Percentiles rank a stretch among this genome's conserved stretches.
Evolutionary conservation across 305 asterid genomes (phyloP).

Genomic region (Petunia hybrid): DNA sequence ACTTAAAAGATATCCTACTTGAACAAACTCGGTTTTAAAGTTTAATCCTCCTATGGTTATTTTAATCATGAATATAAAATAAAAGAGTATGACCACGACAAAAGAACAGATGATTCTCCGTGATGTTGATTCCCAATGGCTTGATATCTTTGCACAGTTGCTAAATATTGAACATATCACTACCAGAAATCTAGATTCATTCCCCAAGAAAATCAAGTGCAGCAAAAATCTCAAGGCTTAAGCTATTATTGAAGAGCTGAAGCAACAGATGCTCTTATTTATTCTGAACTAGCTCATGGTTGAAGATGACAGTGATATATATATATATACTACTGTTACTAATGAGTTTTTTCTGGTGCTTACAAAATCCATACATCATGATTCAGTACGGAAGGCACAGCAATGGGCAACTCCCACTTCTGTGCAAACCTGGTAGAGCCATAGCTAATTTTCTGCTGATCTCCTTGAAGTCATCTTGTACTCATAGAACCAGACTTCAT

Average conservation of each 20-base stretch:
- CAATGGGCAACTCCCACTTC: not conserved
- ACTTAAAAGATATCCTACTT: not conserved
- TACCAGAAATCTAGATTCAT: not conserved
- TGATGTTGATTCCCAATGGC: not conserved
- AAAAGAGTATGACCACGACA: not conserved
- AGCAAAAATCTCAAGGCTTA: not conserved
- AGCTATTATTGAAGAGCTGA: not conserved
- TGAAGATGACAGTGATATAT: not conserved
- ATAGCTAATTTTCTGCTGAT: not conserved
- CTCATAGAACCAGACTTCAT: constrained; percentile 5
- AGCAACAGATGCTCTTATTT: not conserved
- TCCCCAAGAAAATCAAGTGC: not conserved
- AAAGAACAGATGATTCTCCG: not conserved
- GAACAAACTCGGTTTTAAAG: not conserved
- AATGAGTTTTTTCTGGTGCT: not conserved
- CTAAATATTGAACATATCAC: too few relatives aligned
- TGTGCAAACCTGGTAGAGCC: not conserved
- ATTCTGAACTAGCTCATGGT: not conserved
- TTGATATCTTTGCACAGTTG: not conserved
- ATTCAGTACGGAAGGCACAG: not conserved
- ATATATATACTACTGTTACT: not conserved
- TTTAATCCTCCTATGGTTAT: not conserved
- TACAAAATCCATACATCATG: not conserved
- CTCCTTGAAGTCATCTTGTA: not conserved
- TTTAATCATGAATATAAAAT: not conserved